Base-by-base conservation (phyloP, 805 yeast genomes). In the Kazachstania bromeliacearum region DNA sequence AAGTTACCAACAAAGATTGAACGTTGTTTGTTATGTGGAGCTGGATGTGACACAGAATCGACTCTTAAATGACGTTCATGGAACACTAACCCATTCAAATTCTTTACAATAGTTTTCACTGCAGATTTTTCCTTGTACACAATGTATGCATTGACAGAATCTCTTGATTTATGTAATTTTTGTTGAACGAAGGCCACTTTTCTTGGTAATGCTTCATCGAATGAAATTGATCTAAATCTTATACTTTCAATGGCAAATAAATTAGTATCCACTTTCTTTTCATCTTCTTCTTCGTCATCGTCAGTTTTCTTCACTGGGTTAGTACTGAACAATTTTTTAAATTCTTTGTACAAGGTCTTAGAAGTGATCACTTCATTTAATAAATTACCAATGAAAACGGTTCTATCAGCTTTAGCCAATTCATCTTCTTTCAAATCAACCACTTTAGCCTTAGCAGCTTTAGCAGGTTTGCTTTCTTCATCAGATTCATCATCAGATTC, bases 1-100 rank as follows among this genome's bases (percentile, higher is more conserved):
- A 92, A 66, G 59, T 92, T 89, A 20, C 99, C 99, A 15, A 92
- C 85, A 55, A 92, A 92, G 17, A 92, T 74, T 16, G 89, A 78
- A 39, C 87, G 71, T 53, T 78, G 81, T 58, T 80, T 78, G 48
- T 85, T 95, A 51, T 83, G 87, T 43, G 79, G 75, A 12, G 85
- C 67, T 15, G 98, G 97, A 57, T 87, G 95, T 0, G 94, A 73
- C n/a, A 88, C 82, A 40, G 87, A 87, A 57, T 92, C 98, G 9
- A 89, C 89, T 53, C 96, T 73, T 31, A 92, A 51, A 59, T 92
- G 98, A 56, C 77, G 77, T 33, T 72, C 73, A 38, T 70, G 68
- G 55, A 85, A 82, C 9, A 80, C 65, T 4, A 66, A 53, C 29
- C 84, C 94, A 54, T 92, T 92, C 26, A 68, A 53, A 1, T 73